Evolutionary conservation across 305 asterid species (phyloP).

Genomic region (Nicotiana rustica): DNA sequence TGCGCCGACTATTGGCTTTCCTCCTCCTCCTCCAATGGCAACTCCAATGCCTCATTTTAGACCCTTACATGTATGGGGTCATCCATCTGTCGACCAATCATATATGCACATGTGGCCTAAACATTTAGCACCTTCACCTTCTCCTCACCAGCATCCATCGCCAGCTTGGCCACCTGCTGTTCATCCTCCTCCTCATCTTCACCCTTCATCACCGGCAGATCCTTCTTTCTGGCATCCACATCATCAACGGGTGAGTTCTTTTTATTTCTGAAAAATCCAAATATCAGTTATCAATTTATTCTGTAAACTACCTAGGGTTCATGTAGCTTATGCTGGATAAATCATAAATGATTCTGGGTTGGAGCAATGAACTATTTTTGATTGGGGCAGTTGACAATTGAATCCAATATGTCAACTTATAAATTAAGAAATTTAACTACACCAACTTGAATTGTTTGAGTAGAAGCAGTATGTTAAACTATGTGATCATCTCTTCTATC

Average conservation of each 20-base stretch:
- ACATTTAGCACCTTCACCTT: constrained; percentile 58
- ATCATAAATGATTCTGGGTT: too few species aligned
- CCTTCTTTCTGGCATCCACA: constrained; percentile 73
- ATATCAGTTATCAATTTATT: too few species aligned
- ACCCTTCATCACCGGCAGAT: constrained; percentile 49
- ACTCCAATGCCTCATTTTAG: constrained; percentile 53
- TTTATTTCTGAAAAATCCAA: too few species aligned
- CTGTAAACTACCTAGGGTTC: too few species aligned
- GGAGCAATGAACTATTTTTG: too few species aligned
- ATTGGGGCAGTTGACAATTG: too few species aligned
- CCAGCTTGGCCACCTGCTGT: constrained; percentile 52
- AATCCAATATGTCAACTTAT: too few species aligned
- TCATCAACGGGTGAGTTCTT: constrained; percentile 58
- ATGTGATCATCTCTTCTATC: too few species aligned
- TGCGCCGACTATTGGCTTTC: constrained; percentile 83
- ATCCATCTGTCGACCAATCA: constrained; percentile 85
- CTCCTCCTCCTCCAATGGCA: constrained; percentile 69
- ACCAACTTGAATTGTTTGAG: neutral
- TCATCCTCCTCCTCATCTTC: constrained; percentile 38
- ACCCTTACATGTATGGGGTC: constrained; percentile 98
- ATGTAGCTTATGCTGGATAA: too few species aligned
- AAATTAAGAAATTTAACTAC: neutral
- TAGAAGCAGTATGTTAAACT: too few species aligned
- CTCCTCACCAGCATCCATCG: constrained; percentile 44
- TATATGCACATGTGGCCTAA: constrained; percentile 82